Conservation (phyloP, 2,329 filamentous ascomycete genomes). For the Lizonia empirigonia region DNA sequence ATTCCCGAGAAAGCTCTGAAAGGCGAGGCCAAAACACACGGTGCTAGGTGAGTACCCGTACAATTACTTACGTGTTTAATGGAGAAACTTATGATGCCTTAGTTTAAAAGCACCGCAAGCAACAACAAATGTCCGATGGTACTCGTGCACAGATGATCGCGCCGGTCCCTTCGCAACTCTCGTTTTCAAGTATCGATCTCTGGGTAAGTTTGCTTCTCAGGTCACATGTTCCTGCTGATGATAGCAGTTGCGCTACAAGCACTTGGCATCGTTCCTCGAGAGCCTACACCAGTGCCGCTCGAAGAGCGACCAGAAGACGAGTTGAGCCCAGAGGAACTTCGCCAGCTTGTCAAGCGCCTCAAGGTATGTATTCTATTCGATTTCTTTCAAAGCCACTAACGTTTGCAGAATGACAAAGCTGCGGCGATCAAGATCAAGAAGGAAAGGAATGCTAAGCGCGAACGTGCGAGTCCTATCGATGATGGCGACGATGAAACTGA, state of each 20-base stretch:
- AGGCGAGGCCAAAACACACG: slow-evolving; percentile 19
- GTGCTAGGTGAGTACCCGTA: slow-evolving; percentile 9
- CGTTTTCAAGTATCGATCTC: neutral
- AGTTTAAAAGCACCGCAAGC: neutral
- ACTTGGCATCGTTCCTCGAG: neutral
- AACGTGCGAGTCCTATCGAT: neutral
- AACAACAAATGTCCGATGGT: neutral
- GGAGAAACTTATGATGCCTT: neutral
- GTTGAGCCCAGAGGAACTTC: neutral
- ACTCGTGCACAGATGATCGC: neutral
- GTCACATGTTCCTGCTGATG: neutral
- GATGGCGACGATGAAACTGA: neutral
- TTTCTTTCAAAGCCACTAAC: neutral
- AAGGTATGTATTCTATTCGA: neutral
- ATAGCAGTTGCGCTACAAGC: neutral
- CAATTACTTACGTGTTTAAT: neutral
- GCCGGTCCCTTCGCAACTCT: neutral
- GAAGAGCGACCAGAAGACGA: neutral
- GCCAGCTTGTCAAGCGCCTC: neutral
- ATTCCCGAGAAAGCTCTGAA: slow-evolving; percentile 30
- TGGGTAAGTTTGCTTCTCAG: neutral
- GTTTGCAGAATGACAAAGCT: neutral
- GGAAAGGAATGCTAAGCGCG: neutral
- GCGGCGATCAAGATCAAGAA: neutral
- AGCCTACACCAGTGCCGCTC: neutral